Conservation (phyloP, 1,284 basidiomycete species). For the Fistulinella staudtii region DNA sequence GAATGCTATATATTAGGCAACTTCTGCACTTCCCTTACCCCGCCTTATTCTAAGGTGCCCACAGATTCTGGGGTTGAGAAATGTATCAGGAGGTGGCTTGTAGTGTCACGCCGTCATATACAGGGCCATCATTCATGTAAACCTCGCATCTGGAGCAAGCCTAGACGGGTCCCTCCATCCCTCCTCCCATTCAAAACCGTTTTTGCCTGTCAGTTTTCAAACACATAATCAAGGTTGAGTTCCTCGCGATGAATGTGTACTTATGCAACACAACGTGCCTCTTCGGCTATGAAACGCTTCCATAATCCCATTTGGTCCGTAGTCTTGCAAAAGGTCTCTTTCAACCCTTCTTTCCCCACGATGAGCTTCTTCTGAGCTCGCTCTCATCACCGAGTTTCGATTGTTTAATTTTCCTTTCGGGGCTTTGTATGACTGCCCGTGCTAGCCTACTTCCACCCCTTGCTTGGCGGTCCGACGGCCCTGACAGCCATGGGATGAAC, state of each 20-base stretch:
- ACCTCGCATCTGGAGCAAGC: neutral
- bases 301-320: neutral
- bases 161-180: neutral
- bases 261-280: neutral
- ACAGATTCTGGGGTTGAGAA: constrained; percentile 2
- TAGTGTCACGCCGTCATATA: neutral
- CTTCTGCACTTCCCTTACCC: neutral
- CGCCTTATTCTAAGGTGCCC: neutral
- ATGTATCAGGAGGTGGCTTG: neutral
- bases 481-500: constrained; percentile 7
- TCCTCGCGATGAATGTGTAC: neutral
- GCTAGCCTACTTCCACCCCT: neutral
- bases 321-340: neutral
- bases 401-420: constrained; percentile 12
- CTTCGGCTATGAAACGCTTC: neutral
- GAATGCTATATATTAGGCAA: neutral
- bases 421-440: neutral
- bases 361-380: constrained; percentile 18
- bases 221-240: constrained; percentile 13
- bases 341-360: constrained; percentile 15
- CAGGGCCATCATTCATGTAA: constrained; percentile 6
- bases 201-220: constrained; percentile 2
- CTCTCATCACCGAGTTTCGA: constrained; percentile 11
- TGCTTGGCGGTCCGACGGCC: constrained; percentile 3
- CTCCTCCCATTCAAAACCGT: neutral